These are phyloP conservation scores for Leishmania aethiopica DNA, from an alignment of 208 protist species.

Conservation along the genomic window DNA sequence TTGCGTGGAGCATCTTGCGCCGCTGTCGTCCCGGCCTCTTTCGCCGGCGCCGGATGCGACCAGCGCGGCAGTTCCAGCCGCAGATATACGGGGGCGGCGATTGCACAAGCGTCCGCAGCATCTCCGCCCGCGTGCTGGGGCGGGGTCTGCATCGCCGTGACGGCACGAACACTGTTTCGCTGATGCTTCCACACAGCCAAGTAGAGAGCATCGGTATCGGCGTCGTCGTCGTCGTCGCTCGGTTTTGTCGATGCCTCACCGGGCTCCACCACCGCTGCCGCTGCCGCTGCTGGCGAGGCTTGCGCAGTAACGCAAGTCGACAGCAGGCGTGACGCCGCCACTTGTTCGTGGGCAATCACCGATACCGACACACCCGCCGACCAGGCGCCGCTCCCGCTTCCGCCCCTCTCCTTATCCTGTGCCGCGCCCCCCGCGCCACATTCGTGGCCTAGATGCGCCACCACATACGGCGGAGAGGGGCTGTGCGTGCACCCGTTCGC, in stretches of 20 bases:
- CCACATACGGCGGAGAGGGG: slow-evolving; percentile 13
- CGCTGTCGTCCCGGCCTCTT: background rate
- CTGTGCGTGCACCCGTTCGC: slow-evolving; percentile 31
- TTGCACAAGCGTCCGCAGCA: background rate
- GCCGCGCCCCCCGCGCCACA: background rate
- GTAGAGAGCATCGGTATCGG: slow-evolving; percentile 8
- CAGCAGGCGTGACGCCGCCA: background rate
- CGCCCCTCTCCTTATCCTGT: background rate
- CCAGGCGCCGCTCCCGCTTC: background rate
- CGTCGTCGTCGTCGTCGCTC: background rate
- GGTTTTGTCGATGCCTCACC: background rate
- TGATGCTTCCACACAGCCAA: slow-evolving; percentile 25
- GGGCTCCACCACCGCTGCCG: background rate
- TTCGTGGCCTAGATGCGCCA: slow-evolving; percentile 27
- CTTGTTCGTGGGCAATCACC: slow-evolving; percentile 17
- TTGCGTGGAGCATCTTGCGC: background rate
- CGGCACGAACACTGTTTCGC: slow-evolving; percentile 6
- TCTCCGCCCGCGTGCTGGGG: background rate
- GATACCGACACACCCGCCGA: slow-evolving; percentile 30
- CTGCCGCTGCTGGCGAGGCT: background rate
- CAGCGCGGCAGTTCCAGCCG: slow-evolving; percentile 25
- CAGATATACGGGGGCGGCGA: slow-evolving; percentile 9
- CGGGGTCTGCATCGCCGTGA: background rate
- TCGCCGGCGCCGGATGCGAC: background rate
- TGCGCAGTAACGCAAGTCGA: background rate